Evolutionary conservation across 1,284 basidiomycete species (phyloP), one percentile per base, ranked within the genome.

Genomic region (Microbotryum violaceum): DNA sequence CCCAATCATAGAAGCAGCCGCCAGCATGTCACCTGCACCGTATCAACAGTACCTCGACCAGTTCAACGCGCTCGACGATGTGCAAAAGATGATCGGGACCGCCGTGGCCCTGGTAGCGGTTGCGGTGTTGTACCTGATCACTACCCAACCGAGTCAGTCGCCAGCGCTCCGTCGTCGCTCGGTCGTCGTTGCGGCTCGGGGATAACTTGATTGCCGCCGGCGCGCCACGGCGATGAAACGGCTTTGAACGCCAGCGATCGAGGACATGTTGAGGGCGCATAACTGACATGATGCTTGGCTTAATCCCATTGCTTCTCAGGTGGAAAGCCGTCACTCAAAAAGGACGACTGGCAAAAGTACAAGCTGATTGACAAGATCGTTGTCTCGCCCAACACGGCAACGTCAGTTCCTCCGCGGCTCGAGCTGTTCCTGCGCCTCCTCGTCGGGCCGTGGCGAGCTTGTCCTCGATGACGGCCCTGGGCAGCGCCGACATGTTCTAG

Each of bases 371-470:
- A 89, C 72, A 96, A 93, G 78, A 86, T 84, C 54, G 79, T 83
- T 69, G 80, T 97, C 63, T 96, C 92, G n/a, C 88, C 87, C 67
- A 98, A 98, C 79, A 96, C 92, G 56, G 91, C 92, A 63, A 81
- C 92, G 88, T 94, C 72, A 66, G 85, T 77, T 27, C 56, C 45
- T 53, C 57, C 33, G 58, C 12, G 2, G 27, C 47, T 45, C 14
- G 8, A 21, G 20, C 52, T 27, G 27, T 7, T 20, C 56, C 53
- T 55, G 23, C 29, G 57, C 52, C 49, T 56, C 54, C 48, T 70
- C 71, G 61, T 66, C 71, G 62, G 18, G 33, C 18, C 47, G 21
- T 21, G 55, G 27, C 23, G 25, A 27, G 27, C 31, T 23, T 31
- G 44, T 50, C 18, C 31, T 56, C n/a, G 44, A 51, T n/a, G 10